These are phyloP conservation scores for Mortierella polycephala DNA, from an alignment of 371 early-diverging fungal genomes.

Conservation along the genomic window DNA sequence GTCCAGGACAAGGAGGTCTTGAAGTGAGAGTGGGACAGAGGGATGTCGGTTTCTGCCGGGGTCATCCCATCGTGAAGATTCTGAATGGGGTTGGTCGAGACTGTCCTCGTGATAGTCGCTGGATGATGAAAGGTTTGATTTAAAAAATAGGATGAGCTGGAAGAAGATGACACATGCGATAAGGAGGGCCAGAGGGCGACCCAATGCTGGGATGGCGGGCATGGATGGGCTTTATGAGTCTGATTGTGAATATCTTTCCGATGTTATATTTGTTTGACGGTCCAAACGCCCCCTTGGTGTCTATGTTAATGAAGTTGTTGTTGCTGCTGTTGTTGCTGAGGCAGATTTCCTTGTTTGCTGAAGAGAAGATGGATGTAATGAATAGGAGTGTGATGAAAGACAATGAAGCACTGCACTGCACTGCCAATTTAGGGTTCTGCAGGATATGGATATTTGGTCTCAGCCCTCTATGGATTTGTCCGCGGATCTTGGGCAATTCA, in stretches of 20 bases:
- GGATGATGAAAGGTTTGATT: slow-evolving; percentile 19
- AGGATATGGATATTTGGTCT: neutral
- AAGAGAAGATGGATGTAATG: too few relatives aligned
- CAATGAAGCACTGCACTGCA: too few relatives aligned
- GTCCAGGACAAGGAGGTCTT: slow-evolving; percentile 33
- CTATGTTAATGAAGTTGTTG: too few relatives aligned
- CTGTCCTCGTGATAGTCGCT: neutral
- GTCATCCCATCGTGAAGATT: slow-evolving; percentile 17
- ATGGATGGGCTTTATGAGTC: neutral
- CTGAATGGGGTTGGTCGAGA: slow-evolving; percentile 2
- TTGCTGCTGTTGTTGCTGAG: too few relatives aligned
- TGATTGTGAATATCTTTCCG: neutral
- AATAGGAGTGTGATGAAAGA: too few relatives aligned
- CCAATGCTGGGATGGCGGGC: slow-evolving; percentile 28
- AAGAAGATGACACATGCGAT: slow-evolving; percentile 28
- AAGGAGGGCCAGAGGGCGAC: slow-evolving; percentile 29
- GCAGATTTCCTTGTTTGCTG: too few relatives aligned
- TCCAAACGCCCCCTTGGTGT: too few relatives aligned
- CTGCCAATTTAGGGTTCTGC: too few relatives aligned
- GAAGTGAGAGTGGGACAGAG: slow-evolving; percentile 30
- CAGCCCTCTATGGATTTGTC: too few relatives aligned
- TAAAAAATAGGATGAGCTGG: slow-evolving; percentile 40
- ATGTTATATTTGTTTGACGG: too few relatives aligned
- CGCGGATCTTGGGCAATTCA: too few relatives aligned
- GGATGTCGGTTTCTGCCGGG: slow-evolving; percentile 41